Evolutionary conservation across 495 filamentous ascomycete species (phyloP).

Genomic region (Cercophora newfieldiana): DNA sequence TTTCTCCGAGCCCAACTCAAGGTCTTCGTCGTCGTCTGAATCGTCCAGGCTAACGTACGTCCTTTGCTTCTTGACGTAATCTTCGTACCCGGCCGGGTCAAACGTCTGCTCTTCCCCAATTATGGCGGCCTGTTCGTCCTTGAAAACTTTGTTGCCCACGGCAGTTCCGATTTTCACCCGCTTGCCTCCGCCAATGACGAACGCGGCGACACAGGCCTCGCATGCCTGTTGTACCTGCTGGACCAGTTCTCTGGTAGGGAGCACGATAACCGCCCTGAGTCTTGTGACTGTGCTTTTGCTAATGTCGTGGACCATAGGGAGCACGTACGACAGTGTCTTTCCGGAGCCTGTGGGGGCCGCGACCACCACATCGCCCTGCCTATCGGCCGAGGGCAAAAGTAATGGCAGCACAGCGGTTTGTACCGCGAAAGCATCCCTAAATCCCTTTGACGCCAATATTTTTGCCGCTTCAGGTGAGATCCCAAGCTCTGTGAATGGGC

Average conservation of each 20-base stretch:
- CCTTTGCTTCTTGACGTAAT: constrained; percentile 25
- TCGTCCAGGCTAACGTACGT: constrained; percentile 24
- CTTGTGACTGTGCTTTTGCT: constrained; percentile 57
- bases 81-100: constrained; percentile 35
- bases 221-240: constrained; percentile 74
- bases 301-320: constrained; percentile 81
- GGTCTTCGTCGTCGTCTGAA: constrained; percentile 24
- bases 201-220: constrained; percentile 60
- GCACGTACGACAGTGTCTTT: constrained; percentile 86
- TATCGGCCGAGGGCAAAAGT: constrained; percentile 58
- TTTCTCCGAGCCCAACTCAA: not conserved
- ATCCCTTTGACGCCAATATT: constrained; percentile 64
- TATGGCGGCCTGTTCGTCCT: constrained; percentile 69
- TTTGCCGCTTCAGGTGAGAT: constrained; percentile 41
- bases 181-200: constrained; percentile 51
- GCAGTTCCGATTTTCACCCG: constrained; percentile 76
- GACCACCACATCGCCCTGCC: constrained; percentile 76
- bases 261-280: constrained; percentile 74
- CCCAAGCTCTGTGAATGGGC: constrained; percentile 64
- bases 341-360: constrained; percentile 91
- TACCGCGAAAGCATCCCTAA: constrained; percentile 77
- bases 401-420: constrained; percentile 80
- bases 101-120: constrained; percentile 60
- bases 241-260: constrained; percentile 89
- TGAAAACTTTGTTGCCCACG: constrained; percentile 73